Evolutionary conservation across 2,329 filamentous ascomycete genomes (phyloP).

Genomic region (Fusarium pseudocircinatum): DNA sequence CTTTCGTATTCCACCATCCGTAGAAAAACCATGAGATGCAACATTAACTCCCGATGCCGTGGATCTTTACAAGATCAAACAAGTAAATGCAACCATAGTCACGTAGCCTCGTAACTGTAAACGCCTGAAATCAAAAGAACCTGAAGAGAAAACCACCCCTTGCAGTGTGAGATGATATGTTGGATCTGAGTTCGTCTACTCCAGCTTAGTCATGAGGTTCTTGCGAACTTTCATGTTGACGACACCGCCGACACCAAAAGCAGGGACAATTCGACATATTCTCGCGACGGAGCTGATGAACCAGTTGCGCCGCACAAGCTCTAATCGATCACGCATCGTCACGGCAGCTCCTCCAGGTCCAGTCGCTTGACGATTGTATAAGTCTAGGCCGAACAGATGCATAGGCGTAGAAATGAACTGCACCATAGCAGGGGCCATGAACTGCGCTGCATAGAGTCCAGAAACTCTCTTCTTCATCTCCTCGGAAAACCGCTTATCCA

Average conservation of each 20-base stretch:
- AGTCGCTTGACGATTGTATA: constrained; percentile 76
- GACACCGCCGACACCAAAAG: constrained; percentile 88
- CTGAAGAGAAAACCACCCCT: background rate
- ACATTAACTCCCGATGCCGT: constrained; percentile 2
- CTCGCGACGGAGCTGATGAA: constrained; percentile 76
- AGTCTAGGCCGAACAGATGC: constrained; percentile 84
- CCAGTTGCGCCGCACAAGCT: constrained; percentile 79
- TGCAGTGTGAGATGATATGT: background rate
- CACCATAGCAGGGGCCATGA: constrained; percentile 79
- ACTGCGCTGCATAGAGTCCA: constrained; percentile 77
- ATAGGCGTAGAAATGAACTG: constrained; percentile 85
- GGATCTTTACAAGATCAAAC: constrained; percentile 7
- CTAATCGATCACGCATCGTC: constrained; percentile 68
- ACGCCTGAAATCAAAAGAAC: constrained; percentile 11
- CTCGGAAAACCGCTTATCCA: constrained; percentile 65
- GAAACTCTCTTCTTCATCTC: constrained; percentile 57
- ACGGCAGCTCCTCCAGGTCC: constrained; percentile 41
- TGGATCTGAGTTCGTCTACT: constrained; percentile 31
- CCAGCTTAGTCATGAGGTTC: constrained; percentile 71
- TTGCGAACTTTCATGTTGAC: constrained; percentile 79
- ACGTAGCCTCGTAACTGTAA: constrained; percentile 8
- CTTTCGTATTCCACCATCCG: constrained; percentile 3
- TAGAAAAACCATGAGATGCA: constrained; percentile 7
- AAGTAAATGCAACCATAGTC: constrained; percentile 11
- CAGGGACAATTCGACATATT: constrained; percentile 86